Evolutionary conservation across 805 yeast species (phyloP).

Genomic region (Naumovozyma baii): DNA sequence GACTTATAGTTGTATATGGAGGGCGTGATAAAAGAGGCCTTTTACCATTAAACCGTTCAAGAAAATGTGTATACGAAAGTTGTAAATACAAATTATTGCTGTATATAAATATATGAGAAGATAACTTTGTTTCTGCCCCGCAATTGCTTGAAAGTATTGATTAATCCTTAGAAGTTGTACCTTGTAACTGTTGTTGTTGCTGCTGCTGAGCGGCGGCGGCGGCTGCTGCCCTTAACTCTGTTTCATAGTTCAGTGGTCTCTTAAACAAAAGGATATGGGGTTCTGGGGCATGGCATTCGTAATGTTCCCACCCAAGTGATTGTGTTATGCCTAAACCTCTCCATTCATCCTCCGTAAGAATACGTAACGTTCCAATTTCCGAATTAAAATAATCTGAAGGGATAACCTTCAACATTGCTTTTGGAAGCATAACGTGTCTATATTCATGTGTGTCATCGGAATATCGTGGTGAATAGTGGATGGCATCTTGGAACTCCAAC

Average conservation of each 20-base stretch:
- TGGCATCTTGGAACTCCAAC: conserved; percentile 83
- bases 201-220: conserved; percentile 21
- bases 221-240: conserved; percentile 28
- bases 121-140: not conserved
- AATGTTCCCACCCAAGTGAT: conserved; percentile 95
- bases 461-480: conserved; percentile 87
- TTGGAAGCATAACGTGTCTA: conserved; percentile 94
- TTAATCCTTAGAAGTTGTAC: not conserved
- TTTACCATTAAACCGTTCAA: too few species aligned
- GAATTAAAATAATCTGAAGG: conserved; percentile 91
- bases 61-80: too few species aligned
- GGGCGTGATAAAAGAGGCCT: too few species aligned
- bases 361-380: conserved; percentile 87
- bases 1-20: too few species aligned
- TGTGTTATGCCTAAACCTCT: conserved; percentile 96
- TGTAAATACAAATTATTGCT: too few species aligned
- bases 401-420: conserved; percentile 85
- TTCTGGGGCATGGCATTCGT: conserved; percentile 97
- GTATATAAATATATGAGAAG: not conserved
- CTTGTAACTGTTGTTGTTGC: conserved; percentile 5
- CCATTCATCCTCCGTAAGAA: conserved; percentile 94
- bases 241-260: conserved; percentile 50
- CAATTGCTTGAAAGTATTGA: not conserved
- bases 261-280: conserved; percentile 91
- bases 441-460: conserved; percentile 89